Conservation (phyloP, 495 filamentous ascomycete genomes). For the Aeminium ludgeri region DNA sequence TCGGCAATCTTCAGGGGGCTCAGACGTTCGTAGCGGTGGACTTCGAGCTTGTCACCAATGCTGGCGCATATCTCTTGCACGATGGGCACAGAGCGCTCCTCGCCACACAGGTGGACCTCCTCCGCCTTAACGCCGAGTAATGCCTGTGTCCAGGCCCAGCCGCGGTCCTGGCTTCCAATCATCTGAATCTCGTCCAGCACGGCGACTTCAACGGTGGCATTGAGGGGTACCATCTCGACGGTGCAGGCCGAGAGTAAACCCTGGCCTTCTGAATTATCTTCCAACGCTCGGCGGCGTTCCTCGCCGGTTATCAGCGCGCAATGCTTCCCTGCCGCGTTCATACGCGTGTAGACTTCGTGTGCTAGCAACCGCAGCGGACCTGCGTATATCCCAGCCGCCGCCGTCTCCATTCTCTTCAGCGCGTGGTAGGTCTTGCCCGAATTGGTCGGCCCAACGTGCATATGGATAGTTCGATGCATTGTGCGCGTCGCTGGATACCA, state of each 20-base stretch:
- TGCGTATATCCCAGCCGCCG: conserved; percentile 68
- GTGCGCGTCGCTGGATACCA: conserved; percentile 76
- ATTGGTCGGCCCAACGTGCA: conserved; percentile 96
- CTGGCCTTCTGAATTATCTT: conserved; percentile 12
- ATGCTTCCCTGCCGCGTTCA: conserved; percentile 53
- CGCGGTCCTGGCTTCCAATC: conserved; percentile 64
- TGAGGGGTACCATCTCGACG: conserved; percentile 84
- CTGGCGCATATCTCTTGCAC: conserved; percentile 62
- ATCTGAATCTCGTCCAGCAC: conserved; percentile 99
- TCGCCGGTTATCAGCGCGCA: conserved; percentile 85
- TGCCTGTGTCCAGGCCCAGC: conserved; percentile 95
- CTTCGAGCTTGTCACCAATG: conserved; percentile 64
- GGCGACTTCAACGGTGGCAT: conserved; percentile 58
- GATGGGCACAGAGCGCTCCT: conserved; percentile 63
- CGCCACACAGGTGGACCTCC: conserved; percentile 89
- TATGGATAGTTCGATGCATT: conserved; percentile 64
- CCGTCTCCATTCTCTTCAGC: conserved; percentile 63
- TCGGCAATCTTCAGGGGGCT: conserved; percentile 54
- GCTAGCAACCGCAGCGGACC: conserved; percentile 82
- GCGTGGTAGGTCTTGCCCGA: conserved; percentile 97
- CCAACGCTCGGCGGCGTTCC: conserved; percentile 46
- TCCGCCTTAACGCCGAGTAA: conserved; percentile 68
- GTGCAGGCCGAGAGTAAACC: conserved; percentile 60
- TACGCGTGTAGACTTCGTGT: conserved; percentile 76
- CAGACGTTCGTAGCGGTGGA: conserved; percentile 69